Conservation (phyloP, 2,329 filamentous ascomycete species). For the Bipolaris bicolor region DNA sequence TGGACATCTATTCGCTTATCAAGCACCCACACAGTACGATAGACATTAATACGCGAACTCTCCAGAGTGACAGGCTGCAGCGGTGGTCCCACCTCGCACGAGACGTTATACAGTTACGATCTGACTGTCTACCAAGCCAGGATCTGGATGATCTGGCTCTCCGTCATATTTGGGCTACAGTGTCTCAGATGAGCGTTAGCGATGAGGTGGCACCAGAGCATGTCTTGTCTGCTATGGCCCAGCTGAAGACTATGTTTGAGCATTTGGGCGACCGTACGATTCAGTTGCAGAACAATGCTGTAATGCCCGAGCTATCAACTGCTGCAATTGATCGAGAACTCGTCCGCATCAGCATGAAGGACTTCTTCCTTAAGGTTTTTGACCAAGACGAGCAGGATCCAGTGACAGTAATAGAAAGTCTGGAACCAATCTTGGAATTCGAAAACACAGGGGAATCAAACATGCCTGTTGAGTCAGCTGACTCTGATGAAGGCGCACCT, state of each 20-base stretch:
- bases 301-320: slow-evolving; percentile 85
- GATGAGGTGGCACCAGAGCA: slow-evolving; percentile 64
- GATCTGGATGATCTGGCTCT: slow-evolving; percentile 55
- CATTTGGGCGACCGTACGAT: slow-evolving; percentile 59
- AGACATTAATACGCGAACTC: slow-evolving; percentile 56
- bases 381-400: slow-evolving; percentile 82
- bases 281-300: slow-evolving; percentile 78
- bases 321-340: slow-evolving; percentile 89
- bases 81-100: slow-evolving; percentile 66
- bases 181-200: slow-evolving; percentile 64
- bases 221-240: slow-evolving; percentile 66
- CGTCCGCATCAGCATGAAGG: slow-evolving; percentile 90
- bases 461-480: slow-evolving; percentile 8
- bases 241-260: slow-evolving; percentile 63
- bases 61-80: slow-evolving; percentile 64
- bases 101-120: slow-evolving; percentile 56
- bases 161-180: slow-evolving; percentile 71
- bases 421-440: slow-evolving; percentile 90
- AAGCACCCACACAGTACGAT: slow-evolving; percentile 65
- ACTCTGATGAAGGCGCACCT: slow-evolving; percentile 11
- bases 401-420: slow-evolving; percentile 82
- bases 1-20: slow-evolving; percentile 69
- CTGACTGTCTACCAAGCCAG: slow-evolving; percentile 27
- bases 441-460: slow-evolving; percentile 8
- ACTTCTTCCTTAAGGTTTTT: slow-evolving; percentile 92